phyloP scores from a whole-genome alignment of 2,329 filamentous ascomycete species.

The Aspergillus sp. region DNA sequence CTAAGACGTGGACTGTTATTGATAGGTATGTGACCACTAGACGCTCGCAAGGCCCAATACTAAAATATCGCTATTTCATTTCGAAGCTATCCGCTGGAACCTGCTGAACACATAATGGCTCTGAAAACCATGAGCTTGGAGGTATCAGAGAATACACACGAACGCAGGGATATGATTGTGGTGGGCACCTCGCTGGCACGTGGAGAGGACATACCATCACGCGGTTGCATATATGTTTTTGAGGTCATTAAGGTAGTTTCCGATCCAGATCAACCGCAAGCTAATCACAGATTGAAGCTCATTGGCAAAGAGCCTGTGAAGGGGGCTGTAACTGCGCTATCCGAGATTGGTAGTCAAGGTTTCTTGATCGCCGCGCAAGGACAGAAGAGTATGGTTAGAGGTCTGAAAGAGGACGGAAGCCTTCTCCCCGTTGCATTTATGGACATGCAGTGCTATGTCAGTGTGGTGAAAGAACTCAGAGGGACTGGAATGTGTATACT shows the following conservation, averaged over 20 bases:
- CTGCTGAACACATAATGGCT: slow-evolving; percentile 74
- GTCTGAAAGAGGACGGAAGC: slow-evolving; percentile 91
- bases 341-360: slow-evolving; percentile 80
- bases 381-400: slow-evolving; percentile 95
- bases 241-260: slow-evolving; percentile 91
- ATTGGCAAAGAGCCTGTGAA: slow-evolving; percentile 89
- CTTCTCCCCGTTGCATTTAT: slow-evolving; percentile 93
- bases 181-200: slow-evolving; percentile 83
- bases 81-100: slow-evolving; percentile 63
- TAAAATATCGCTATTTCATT: slow-evolving; percentile 11
- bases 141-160: slow-evolving; percentile 85
- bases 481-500: slow-evolving; percentile 83
- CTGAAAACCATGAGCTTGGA: slow-evolving; percentile 84
- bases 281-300: slow-evolving; percentile 79
- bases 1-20: slow-evolving; percentile 74
- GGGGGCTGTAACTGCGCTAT: slow-evolving; percentile 84
- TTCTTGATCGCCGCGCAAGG: slow-evolving; percentile 89
- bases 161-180: slow-evolving; percentile 76
- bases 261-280: slow-evolving; percentile 80
- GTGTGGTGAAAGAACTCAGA: slow-evolving; percentile 76
- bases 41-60: background rate
- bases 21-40: slow-evolving; percentile 54
- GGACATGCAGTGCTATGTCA: slow-evolving; percentile 94
- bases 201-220: slow-evolving; percentile 85
- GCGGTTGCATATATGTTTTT: slow-evolving; percentile 84